Base-by-base conservation (phyloP, 176 grass and related monocot species). In the Chloris gayana region DNA sequence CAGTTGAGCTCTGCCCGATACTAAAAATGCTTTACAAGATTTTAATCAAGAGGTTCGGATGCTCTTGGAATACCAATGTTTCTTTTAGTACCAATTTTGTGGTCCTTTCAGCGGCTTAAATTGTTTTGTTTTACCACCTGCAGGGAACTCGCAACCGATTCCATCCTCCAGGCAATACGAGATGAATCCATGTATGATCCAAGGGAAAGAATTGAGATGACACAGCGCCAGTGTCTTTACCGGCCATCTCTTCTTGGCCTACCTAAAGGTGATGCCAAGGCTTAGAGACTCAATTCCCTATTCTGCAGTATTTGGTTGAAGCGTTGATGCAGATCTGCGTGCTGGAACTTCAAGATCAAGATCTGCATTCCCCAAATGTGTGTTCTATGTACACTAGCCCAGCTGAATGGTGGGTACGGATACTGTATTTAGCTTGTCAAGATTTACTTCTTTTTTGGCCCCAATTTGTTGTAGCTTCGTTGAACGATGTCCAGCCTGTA, bases 181-280 rank as follows among this genome's bases (percentile, higher is more conserved):
- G 95, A 98, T 57, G 95, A 93, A 77, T 93, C 90, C 2, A 93
- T 94, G 95, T 94, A 72, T 67, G 95, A 98, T 91, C 95, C 92
- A 24, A 85, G 92, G 22, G 92, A 98, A 54, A 77, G 92, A 70
- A 98, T 98, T 22, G 90, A 91, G 81, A 75, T 94, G 86, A 81
- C 88, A 49, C 83, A 91, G 15, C 82, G 92, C 27, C 92, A 98
- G 11, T 87, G 75, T 19, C 84, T 98, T 50, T 98, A 88, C 82
- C 87, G 85, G 17, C 90, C 95, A 15, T 92, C 90, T 67, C 92
- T 98, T 79, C 95, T 94, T 64, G 86, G 90, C 61, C 90, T 70
- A 30, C 26, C 82, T 42, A 80, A 80, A 75, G 41, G 53, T 33
- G 70, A 88, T 38, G 64, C 57, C 64, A 74, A 85, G 70, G 56